Base-by-base conservation (phyloP, 768 basidiomycete species). In the Xerocomellus chrysenteron region DNA sequence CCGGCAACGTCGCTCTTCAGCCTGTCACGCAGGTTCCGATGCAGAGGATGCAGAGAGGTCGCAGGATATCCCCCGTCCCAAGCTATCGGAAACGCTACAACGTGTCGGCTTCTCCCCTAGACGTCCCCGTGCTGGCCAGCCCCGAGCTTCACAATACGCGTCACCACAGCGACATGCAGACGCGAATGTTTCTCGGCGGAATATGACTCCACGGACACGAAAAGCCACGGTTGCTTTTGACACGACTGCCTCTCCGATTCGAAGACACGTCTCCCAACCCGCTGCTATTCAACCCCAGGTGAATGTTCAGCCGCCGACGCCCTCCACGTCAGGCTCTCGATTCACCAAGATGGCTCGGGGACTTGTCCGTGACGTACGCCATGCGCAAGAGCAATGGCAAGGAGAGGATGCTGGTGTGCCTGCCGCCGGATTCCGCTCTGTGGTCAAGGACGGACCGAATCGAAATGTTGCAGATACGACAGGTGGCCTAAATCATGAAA, bases 21-120 rank as follows among this genome's bases (percentile, higher is more conserved):
- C 76, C 33, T 81, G 77, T 16, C 76, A 74, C 32, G 67, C 74
- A 3, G 76, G 80, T 9, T 80, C 84, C 7, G 80, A 81, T 12
- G 69, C 72, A 40, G 82, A 82, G 16, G 82, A 81, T 33, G 75
- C 76, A 16, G 76, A 76, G n/a, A 74, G 68, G 33, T 73, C 75
- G 17, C 74, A 68, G 21, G 75, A 76, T 14, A 70, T 74, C 4
- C 67, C 81, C 7, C 81, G 85, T 46, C 86, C 86, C 4, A 86
- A 81, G 65, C 75, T 93, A 32, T 78, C 87, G 1, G 90, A 92
- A 63, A 83, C 88, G 5, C 76, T 93, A 10, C 82, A 82, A 35
- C 82, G 82, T 42, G 81, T 87, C 39, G 81, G 65, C 2, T 88
- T 92, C 71, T 90, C 89, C 14, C 90, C 90, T 1, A 85, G 87